Conservation (phyloP, 495 filamentous ascomycete genomes). For the Xylaria palmicola region DNA sequence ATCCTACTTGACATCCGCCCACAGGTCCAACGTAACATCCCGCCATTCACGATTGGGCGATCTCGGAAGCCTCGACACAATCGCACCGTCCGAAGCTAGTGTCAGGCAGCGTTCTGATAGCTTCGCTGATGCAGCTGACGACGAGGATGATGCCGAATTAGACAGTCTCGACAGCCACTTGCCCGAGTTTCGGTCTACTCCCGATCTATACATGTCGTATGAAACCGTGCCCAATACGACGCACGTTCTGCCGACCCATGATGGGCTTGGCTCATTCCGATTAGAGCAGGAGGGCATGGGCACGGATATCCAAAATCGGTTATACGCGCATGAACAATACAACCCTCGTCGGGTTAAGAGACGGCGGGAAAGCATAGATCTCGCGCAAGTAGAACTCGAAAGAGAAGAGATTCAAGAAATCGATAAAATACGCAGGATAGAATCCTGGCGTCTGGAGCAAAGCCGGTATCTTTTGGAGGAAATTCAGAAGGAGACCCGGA, state of each 20-base stretch:
- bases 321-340: conserved; percentile 82
- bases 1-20: conserved; percentile 70
- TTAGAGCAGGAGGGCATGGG: conserved; percentile 43
- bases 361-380: conserved; percentile 61
- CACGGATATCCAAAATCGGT: conserved; percentile 65
- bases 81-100: conserved; percentile 48
- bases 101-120: conserved; percentile 40
- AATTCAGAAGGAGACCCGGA: conserved; percentile 80
- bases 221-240: conserved; percentile 36
- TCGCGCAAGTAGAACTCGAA: conserved; percentile 53
- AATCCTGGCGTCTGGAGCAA: conserved; percentile 90
- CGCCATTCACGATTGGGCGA: conserved; percentile 78
- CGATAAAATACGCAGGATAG: conserved; percentile 78
- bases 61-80: conserved; percentile 77
- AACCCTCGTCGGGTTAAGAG: conserved; percentile 71
- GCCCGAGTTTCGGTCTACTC: conserved; percentile 73
- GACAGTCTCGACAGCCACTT: conserved; percentile 91
- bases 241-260: conserved; percentile 80
- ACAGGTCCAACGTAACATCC: conserved; percentile 67
- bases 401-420: conserved; percentile 57
- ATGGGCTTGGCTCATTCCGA: conserved; percentile 82
- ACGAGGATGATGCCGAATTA: conserved; percentile 74
- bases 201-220: conserved; percentile 49
- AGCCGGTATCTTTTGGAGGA: conserved; percentile 80
- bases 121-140: conserved; percentile 46